Base-by-base conservation (phyloP, 352 stramenopile species). In the Phytophthora capsici region DNA sequence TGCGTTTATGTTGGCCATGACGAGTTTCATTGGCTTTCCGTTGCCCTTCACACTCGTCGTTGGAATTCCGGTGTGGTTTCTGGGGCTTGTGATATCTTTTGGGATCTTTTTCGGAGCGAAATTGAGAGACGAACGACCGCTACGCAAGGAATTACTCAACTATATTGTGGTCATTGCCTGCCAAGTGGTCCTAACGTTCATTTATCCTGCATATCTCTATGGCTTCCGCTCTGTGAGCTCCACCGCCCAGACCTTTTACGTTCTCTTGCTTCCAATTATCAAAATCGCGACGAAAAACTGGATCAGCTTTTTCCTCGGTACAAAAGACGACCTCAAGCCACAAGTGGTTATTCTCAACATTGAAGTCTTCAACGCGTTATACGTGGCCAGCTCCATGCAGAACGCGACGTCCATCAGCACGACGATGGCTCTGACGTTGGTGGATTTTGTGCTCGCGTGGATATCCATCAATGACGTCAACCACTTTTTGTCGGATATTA, bases 181-280 rank as follows among this genome's bases (percentile, higher is more conserved):
- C 2, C 73, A 89, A 61, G 53, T 85, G 1, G 46, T 56, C 5
- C 44, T 84, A 34, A 83, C 67, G 8, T 48, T 86, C 53, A 67
- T 86, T n/a, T 87, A 86, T 36, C 71, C 71, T 2, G 41, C 72
- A n/a, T 89, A 82, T 63, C 73, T 79, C n/a, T 78, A 74, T 25
- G 73, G 68, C 0, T 82, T 86, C 30, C 54, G 71, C 1, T 53
- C 53, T 13, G 53, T 82, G 12, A 36, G 23, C 8, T 34, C 67
- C 1, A 75, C 65, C 1, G 22, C 43, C 0, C 71, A 77, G 17
- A 75, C 60, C 20, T 70, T 71, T 41, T 47, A 65, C 14, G 51
- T 66, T 25, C 41, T 81, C 16, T 36, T 86, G 12, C 53, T 86
- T 26, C 71, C 65, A 13, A 50, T 70, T 23, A 65, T 82, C 19